A percentile compares a stretch with the other conserved stretches of the same genome.
phyloP scores from a whole-genome alignment of 441 rosid species.

The Erodium chrysanthum region DNA sequence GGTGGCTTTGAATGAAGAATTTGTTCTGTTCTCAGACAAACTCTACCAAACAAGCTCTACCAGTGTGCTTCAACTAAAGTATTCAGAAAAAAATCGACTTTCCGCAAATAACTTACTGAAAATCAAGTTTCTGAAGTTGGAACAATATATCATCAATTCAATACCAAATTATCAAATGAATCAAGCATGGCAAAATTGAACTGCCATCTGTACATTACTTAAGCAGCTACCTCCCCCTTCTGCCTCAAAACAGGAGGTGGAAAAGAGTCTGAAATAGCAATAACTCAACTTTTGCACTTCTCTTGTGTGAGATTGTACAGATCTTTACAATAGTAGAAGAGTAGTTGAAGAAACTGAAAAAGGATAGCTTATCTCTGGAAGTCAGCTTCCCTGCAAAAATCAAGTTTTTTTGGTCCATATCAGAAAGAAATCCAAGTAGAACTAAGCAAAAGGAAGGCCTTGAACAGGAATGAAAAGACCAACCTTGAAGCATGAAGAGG shows the following conservation, averaged over 20 bases:
- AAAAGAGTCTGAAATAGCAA: not conserved
- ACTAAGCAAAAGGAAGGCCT: not conserved
- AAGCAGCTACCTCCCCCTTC: not conserved
- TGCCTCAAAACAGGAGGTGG: not conserved
- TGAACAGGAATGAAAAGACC: not conserved
- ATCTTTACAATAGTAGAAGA: constrained; percentile 25
- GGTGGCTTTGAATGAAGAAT: not conserved
- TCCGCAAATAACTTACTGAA: no score
- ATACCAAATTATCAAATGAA: not conserved
- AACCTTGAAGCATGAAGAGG: constrained; percentile 5
- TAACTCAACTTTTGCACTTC: constrained; percentile 17
- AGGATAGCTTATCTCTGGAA: constrained; percentile 4
- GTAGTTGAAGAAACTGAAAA: constrained; percentile 7
- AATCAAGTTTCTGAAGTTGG: no score
- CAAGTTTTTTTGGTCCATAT: not conserved
- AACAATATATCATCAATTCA: not conserved
- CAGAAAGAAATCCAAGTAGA: not conserved
- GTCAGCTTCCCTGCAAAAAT: not conserved
- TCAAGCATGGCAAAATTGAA: not conserved
- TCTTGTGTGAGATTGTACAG: constrained; percentile 21
- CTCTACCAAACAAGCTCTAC: no score
- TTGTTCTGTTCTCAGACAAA: not conserved
- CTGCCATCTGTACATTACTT: not conserved
- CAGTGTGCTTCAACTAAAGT: no score
- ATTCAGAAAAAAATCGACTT: no score